Conservation (phyloP, 1,284 basidiomycete genomes). For the Salmacisia buchloeana region DNA sequence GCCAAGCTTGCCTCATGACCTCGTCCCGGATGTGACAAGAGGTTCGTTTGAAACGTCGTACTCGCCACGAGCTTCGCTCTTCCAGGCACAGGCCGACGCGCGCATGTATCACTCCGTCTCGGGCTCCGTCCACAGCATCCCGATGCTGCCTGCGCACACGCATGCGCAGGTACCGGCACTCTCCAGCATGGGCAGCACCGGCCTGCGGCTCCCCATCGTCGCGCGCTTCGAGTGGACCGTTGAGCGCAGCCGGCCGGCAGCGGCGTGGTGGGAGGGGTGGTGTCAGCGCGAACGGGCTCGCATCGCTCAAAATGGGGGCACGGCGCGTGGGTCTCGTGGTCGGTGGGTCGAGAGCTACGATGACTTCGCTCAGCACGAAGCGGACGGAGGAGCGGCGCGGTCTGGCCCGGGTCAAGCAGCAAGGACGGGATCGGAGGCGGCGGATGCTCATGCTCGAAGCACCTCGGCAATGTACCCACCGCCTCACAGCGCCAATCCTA, state of each 20-base stretch:
- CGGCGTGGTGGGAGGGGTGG: constrained; percentile 40
- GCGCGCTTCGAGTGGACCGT: constrained; percentile 45
- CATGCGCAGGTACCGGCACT: too few relatives aligned
- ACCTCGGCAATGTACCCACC: too few relatives aligned
- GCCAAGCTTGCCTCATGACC: background rate
- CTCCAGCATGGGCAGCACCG: constrained; percentile 14
- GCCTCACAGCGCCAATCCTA: too few relatives aligned
- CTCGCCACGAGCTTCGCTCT: background rate
- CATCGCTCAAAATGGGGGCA: too few relatives aligned
- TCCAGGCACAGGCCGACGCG: constrained; percentile 4
- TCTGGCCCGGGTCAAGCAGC: too few relatives aligned
- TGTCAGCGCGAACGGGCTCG: constrained; percentile 10
- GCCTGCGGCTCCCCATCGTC: constrained; percentile 36
- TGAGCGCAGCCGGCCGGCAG: constrained; percentile 25
- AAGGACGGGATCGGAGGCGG: too few relatives aligned
- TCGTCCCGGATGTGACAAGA: background rate
- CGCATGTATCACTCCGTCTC: constrained; percentile 11
- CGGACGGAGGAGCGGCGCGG: too few relatives aligned
- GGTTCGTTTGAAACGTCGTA: background rate
- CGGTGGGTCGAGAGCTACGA: too few relatives aligned
- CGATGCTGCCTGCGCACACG: too few relatives aligned
- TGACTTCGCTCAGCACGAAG: too few relatives aligned
- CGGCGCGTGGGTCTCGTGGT: too few relatives aligned
- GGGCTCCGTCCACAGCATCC: constrained; percentile 19
- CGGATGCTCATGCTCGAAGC: too few relatives aligned